These are phyloP conservation scores for Apiospora pterosperma DNA, from an alignment of 2,329 filamentous ascomycete genomes.

Conservation along the genomic window DNA sequence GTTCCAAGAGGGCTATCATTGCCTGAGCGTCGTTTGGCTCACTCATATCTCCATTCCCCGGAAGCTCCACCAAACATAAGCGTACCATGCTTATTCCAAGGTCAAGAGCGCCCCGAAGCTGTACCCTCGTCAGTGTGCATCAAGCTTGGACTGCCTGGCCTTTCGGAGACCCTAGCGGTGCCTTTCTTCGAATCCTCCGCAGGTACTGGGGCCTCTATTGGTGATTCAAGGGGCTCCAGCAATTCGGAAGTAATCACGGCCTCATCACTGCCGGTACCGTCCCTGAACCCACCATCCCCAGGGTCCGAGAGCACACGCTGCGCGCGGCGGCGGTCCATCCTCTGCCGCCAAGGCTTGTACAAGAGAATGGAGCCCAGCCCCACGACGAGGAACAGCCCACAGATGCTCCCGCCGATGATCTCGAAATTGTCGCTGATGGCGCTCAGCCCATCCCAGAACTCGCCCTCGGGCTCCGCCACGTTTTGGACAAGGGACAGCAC, in stretches of 20 bases:
- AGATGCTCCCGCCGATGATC: slow-evolving; percentile 82
- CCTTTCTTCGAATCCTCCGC: not conserved
- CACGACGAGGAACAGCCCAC: slow-evolving; percentile 76
- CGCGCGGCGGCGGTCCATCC: slow-evolving; percentile 32
- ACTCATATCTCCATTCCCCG: no score
- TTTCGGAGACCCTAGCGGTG: not conserved
- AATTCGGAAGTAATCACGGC: not conserved
- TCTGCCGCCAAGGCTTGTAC: slow-evolving; percentile 74
- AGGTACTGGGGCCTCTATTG: not conserved
- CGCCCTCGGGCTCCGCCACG: slow-evolving; percentile 67
- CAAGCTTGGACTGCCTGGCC: not conserved
- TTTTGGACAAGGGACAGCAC: slow-evolving; percentile 75
- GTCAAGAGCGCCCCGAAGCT: not conserved
- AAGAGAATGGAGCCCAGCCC: slow-evolving; percentile 69
- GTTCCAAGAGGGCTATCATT: no score
- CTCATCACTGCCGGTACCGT: not conserved
- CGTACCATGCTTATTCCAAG: not conserved
- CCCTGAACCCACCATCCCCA: slow-evolving; percentile 2
- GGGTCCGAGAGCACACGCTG: slow-evolving; percentile 14
- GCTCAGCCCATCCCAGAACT: slow-evolving; percentile 89
- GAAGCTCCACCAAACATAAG: no score
- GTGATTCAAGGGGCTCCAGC: not conserved
- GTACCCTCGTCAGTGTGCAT: not conserved
- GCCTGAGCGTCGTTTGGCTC: no score
- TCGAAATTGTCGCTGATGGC: slow-evolving; percentile 78